phyloP scores from a whole-genome alignment of 2,329 filamentous ascomycete genomes.

The Aspergillus nomiae region DNA sequence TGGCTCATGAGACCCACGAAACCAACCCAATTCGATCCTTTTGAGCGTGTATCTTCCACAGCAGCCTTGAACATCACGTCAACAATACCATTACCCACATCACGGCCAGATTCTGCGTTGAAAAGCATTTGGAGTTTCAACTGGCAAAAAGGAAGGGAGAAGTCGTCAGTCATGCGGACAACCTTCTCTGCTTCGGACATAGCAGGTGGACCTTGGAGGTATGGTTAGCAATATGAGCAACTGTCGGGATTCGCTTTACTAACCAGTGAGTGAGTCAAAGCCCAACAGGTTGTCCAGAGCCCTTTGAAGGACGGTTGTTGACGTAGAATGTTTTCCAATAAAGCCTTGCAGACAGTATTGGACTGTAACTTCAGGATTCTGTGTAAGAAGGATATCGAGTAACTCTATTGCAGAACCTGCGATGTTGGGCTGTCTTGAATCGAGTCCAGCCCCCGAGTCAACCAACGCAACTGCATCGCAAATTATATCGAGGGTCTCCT shows the following conservation, averaged over 20 bases:
- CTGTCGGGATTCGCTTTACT: background rate
- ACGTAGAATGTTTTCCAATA: conserved; percentile 28
- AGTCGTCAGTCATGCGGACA: conserved; percentile 40
- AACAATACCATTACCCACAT: conserved; percentile 35
- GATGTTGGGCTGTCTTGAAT: conserved; percentile 19
- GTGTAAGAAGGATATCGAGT: conserved; percentile 37
- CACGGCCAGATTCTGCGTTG: conserved; percentile 29
- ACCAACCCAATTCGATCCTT: conserved; percentile 41
- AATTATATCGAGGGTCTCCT: conserved; percentile 37
- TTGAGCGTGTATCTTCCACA: conserved; percentile 36
- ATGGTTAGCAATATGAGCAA: conserved; percentile 11
- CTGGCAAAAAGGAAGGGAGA: conserved; percentile 47
- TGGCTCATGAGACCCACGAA: conserved; percentile 41
- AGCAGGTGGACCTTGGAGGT: conserved; percentile 6
- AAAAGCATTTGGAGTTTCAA: conserved; percentile 46
- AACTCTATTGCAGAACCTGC: conserved; percentile 29
- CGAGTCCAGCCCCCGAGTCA: conserved; percentile 5
- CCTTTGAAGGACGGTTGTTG: conserved; percentile 30
- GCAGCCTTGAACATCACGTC: conserved; percentile 45
- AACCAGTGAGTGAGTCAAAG: conserved; percentile 24
- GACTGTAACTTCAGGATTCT: conserved; percentile 31
- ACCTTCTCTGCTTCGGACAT: conserved; percentile 38
- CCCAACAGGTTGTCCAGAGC: conserved; percentile 38
- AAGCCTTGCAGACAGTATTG: conserved; percentile 34
- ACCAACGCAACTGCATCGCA: conserved; percentile 32